phyloP scores from a whole-genome alignment of 768 basidiomycete genomes.

The Phaffia australis region DNA sequence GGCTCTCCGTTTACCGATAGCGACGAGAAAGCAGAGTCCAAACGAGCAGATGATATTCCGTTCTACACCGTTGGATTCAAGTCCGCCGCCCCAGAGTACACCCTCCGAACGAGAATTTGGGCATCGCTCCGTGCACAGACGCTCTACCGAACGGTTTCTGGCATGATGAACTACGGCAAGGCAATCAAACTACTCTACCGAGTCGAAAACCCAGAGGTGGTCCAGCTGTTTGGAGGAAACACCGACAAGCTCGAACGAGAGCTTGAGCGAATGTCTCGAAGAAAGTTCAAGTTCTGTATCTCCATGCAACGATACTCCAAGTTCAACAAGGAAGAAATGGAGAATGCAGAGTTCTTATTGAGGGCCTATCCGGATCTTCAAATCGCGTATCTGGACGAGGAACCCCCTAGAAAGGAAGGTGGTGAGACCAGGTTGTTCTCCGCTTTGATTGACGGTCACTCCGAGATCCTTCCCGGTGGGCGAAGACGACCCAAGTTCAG shows the following conservation, averaged over 20 bases:
- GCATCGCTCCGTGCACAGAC: constrained; percentile 97
- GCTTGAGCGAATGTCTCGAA: constrained; percentile 89
- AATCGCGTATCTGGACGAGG: constrained; percentile 97
- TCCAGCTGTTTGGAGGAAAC: constrained; percentile 93
- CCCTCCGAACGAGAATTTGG: constrained; percentile 97
- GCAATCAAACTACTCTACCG: constrained; percentile 99
- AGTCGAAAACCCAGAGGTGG: constrained; percentile 98
- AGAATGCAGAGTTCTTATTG: constrained; percentile 94
- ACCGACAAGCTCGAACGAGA: constrained; percentile 93
- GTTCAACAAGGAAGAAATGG: constrained; percentile 98
- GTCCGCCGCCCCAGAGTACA: constrained; percentile 95
- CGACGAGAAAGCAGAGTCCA: constrained; percentile 61
- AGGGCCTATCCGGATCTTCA: constrained; percentile 97
- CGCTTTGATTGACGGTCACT: constrained; percentile 92
- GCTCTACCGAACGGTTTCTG: constrained; percentile 93
- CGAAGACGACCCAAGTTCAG: constrained; percentile 91
- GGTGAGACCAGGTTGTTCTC: constrained; percentile 93
- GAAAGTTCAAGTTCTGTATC: constrained; percentile 98
- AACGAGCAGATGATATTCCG: constrained; percentile 80
- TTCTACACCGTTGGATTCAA: constrained; percentile 99
- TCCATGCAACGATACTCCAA: constrained; percentile 99
- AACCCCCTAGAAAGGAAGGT: constrained; percentile 82
- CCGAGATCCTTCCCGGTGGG: constrained; percentile 83
- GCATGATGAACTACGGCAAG: constrained; percentile 99
- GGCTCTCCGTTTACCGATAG: constrained; percentile 54